Evolutionary conservation across 2,329 filamentous ascomycete genomes (phyloP), one percentile per base, ranked within the genome.

Genomic region (Fusarium brachygibbosum): DNA sequence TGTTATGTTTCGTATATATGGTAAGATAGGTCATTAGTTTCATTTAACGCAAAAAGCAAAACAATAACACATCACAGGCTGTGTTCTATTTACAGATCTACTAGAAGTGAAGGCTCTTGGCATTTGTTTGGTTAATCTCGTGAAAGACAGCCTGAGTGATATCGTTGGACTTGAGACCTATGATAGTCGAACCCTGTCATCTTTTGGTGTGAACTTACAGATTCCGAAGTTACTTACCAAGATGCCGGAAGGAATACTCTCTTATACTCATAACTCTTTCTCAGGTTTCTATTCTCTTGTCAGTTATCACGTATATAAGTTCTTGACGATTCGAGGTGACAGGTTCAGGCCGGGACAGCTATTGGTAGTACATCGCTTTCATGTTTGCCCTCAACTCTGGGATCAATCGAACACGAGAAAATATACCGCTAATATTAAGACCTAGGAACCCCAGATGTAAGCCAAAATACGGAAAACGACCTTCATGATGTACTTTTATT

Each of bases 1-100:
- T 51, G 48, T 51, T 51, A 40, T 51, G 48, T 51, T 51, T 51
- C 48, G 34, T 40, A 25, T 29, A 40, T 28, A 29, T 40, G 4
- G 17, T 40, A 23, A 38, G 48, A 51, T 51, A 51, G 23, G 23
- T 40, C 32, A 51, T 38, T 19, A 51, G 34, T 51, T 40, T 40
- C 48, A 35, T 51, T 6, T 28, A 6, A 28, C 10, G 17, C 6
- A 40, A 51, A 50, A 51, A 51, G 48, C 23, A 51, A 51, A 51
- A 51, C 40, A 40, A 10, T 9, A 2, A 40, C 17, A 40, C 5
- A 51, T 51, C 34, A 40, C 48, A 51, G 19, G 13, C 25, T 28
- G 21, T 29, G 8, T n/a, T 40, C 4, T 40, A 28, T 17, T 28
- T 17, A 11, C 13, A 25, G 9, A 12, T 25, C 14, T 14, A 16